These are phyloP conservation scores for Torulaspora quercuum DNA, from an alignment of 805 yeast species.

Conservation along the genomic window DNA sequence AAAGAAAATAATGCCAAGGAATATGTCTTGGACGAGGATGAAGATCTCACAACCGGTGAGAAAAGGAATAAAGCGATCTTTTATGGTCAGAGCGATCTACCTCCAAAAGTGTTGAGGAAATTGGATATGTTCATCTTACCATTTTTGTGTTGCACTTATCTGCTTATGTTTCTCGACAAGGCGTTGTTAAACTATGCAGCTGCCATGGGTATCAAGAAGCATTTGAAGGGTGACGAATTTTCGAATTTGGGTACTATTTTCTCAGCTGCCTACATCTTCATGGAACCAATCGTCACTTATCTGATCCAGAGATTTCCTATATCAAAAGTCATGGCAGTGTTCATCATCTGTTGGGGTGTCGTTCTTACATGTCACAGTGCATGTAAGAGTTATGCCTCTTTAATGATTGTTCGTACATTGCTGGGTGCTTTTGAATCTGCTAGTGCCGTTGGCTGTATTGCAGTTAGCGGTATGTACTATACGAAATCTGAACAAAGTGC, in stretches of 20 bases:
- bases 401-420: slow-evolving; percentile 53
- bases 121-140: slow-evolving; percentile 50
- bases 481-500: slow-evolving; percentile 49
- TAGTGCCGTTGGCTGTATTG: slow-evolving; percentile 53
- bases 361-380: slow-evolving; percentile 52
- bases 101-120: slow-evolving; percentile 33
- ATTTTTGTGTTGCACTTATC: slow-evolving; percentile 50
- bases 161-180: slow-evolving; percentile 58
- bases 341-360: slow-evolving; percentile 53
- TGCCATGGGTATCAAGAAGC: slow-evolving; percentile 57
- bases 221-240: slow-evolving; percentile 47
- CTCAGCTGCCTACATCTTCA: slow-evolving; percentile 51
- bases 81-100: slow-evolving; percentile 26
- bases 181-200: slow-evolving; percentile 59
- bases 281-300: slow-evolving; percentile 50
- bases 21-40: slow-evolving; percentile 14
- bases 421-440: slow-evolving; percentile 55
- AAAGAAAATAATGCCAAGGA: slow-evolving; percentile 20
- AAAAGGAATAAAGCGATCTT: slow-evolving; percentile 17
- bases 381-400: slow-evolving; percentile 48
- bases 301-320: slow-evolving; percentile 52
- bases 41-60: slow-evolving; percentile 1
- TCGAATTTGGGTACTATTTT: slow-evolving; percentile 53
- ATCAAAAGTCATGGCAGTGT: slow-evolving; percentile 47
- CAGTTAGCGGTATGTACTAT: slow-evolving; percentile 62